A percentile compares a stretch with the other conserved stretches of the same genome.
phyloP scores from a whole-genome alignment of 2,329 filamentous ascomycete genomes.

The Hortaea werneckii region DNA sequence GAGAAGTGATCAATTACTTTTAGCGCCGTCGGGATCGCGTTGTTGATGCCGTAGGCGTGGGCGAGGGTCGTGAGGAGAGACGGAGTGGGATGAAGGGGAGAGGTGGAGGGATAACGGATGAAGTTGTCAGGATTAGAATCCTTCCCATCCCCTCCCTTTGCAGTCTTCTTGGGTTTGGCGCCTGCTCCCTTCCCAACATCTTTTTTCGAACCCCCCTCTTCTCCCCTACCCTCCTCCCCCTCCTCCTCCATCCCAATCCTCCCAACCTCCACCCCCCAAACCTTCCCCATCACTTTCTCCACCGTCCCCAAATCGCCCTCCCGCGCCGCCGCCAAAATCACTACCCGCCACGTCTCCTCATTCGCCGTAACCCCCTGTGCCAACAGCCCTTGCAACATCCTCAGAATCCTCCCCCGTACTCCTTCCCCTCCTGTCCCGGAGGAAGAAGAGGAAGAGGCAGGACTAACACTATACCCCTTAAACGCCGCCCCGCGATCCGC shows the following conservation, averaged over 20 bases:
- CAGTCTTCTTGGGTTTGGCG: no score
- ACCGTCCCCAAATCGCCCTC: slow-evolving; percentile 42
- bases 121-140: no score
- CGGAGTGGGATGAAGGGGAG: slow-evolving; percentile 48
- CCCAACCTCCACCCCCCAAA: slow-evolving; percentile 46
- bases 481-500: slow-evolving; percentile 6
- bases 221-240: slow-evolving; percentile 7
- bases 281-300: slow-evolving; percentile 38
- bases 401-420: slow-evolving; percentile 21
- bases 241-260: slow-evolving; percentile 26
- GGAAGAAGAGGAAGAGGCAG: no score
- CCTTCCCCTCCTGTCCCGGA: slow-evolving; percentile 13
- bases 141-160: no score
- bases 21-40: slow-evolving; percentile 48
- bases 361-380: slow-evolving; percentile 34
- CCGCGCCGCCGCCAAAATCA: slow-evolving; percentile 44
- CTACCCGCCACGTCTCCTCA: slow-evolving; percentile 42
- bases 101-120: slow-evolving; percentile 16
- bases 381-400: slow-evolving; percentile 41
- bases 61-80: slow-evolving; percentile 56
- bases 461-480: slow-evolving; percentile 14
- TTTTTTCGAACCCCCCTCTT: slow-evolving; percentile 20
- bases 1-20: slow-evolving; percentile 55
- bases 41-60: slow-evolving; percentile 58
- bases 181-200: slow-evolving; percentile 29